Conservation (phyloP, 2,329 filamentous ascomycete genomes). For the Claviceps spartinae region DNA sequence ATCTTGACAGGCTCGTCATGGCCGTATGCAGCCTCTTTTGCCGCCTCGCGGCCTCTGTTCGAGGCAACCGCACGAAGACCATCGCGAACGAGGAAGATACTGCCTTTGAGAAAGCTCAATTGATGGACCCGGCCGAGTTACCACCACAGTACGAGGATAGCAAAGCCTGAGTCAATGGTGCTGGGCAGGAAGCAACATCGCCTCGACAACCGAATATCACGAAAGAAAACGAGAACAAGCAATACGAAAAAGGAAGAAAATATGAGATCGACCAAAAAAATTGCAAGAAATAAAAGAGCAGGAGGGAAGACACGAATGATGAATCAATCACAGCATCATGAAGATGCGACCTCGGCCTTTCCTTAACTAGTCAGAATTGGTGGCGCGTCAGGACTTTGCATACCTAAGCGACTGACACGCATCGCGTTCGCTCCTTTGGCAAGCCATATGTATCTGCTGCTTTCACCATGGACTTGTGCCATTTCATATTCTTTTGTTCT, state of each 20-base stretch:
- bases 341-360: background rate
- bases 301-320: background rate
- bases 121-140: slow-evolving; percentile 28
- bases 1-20: slow-evolving; percentile 42
- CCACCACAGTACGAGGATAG: slow-evolving; percentile 14
- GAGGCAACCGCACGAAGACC: slow-evolving; percentile 5
- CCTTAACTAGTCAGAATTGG: background rate
- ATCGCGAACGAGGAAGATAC: background rate
- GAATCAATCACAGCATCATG: background rate
- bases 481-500: background rate
- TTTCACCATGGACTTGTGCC: background rate
- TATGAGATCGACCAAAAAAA: background rate
- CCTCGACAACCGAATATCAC: background rate
- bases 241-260: background rate
- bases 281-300: background rate
- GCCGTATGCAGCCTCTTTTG: slow-evolving; percentile 46
- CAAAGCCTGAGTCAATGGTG: slow-evolving; percentile 8
- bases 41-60: slow-evolving; percentile 41
- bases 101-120: slow-evolving; percentile 35
- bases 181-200: background rate
- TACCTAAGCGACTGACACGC: background rate
- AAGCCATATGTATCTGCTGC: background rate
- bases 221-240: background rate
- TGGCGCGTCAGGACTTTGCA: background rate
- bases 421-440: background rate